A percentile compares a stretch with the other conserved stretches of the same genome.
Conservation (phyloP, 192 early-diverging fungal species). For the Phlyctochytrium bullatum region DNA sequence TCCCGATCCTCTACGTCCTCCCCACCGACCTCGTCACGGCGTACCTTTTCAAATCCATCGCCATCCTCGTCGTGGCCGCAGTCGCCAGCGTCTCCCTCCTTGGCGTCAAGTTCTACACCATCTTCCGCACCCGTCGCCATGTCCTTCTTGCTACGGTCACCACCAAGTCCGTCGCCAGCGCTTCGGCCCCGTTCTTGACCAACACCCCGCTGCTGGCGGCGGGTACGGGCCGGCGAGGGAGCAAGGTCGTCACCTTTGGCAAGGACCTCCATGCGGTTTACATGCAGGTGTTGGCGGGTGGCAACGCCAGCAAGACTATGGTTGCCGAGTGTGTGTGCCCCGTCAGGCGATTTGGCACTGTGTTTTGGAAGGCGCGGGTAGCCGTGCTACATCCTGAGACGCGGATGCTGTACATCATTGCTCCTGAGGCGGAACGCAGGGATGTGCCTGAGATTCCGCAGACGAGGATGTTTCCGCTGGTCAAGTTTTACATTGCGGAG, state of each 20-base stretch:
- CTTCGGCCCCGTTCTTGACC: too few relatives aligned
- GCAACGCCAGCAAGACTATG: not conserved
- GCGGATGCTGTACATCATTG: not conserved
- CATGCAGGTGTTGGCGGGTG: not conserved
- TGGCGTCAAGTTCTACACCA: not conserved
- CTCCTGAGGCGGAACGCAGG: too few relatives aligned
- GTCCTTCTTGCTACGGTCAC: too few relatives aligned
- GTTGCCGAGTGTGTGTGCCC: not conserved
- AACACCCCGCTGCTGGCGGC: too few relatives aligned
- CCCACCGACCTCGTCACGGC: not conserved
- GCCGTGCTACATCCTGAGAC: not conserved
- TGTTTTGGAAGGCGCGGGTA: not conserved
- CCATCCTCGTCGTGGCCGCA: not conserved
- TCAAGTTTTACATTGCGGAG: too few relatives aligned
- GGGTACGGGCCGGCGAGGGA: not conserved
- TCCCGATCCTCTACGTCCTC: not conserved
- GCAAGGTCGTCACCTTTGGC: not conserved
- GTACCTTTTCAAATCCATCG: not conserved
- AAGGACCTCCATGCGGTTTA: too few relatives aligned
- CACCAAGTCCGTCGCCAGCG: not conserved
- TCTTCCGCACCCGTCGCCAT: too few relatives aligned
- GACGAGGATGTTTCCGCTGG: too few relatives aligned
- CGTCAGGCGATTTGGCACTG: slow-evolving; percentile 1
- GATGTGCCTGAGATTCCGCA: too few relatives aligned
- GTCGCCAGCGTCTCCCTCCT: not conserved